A percentile compares a stretch with the other conserved stretches of the same genome.
These are phyloP conservation scores for Suillus fuscotomentosus DNA, from an alignment of 768 basidiomycete species.

Conservation along the genomic window DNA sequence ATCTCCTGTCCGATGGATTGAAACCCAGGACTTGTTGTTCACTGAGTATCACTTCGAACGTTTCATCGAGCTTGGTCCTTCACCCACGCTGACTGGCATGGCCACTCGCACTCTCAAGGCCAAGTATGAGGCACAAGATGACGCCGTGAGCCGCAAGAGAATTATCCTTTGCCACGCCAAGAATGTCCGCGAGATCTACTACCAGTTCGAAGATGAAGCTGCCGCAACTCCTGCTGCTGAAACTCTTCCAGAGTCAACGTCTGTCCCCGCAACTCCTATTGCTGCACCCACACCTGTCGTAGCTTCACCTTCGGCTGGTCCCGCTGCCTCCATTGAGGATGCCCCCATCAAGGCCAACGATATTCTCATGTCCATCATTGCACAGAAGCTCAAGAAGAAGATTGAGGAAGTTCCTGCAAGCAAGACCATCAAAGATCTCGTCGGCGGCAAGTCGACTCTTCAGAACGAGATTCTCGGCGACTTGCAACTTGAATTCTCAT, in stretches of 20 bases:
- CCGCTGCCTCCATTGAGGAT: constrained; percentile 80
- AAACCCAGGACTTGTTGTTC: constrained; percentile 96
- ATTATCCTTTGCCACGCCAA: constrained; percentile 91
- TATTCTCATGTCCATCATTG: constrained; percentile 83
- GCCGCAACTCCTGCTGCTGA: constrained; percentile 39
- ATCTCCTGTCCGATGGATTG: constrained; percentile 98
- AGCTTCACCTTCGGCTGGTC: constrained; percentile 51
- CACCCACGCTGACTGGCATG: constrained; percentile 96
- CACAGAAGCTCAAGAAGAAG: constrained; percentile 97
- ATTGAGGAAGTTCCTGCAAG: constrained; percentile 84
- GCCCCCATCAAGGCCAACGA: constrained; percentile 90
- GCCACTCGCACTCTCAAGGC: constrained; percentile 86
- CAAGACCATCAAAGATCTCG: constrained; percentile 98
- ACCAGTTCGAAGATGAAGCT: constrained; percentile 90
- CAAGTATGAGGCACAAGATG: constrained; percentile 90
- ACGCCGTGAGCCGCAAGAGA: constrained; percentile 76
- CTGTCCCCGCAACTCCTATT: constrained; percentile 39
- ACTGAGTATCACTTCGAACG: constrained; percentile 84
- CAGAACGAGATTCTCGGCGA: constrained; percentile 99
- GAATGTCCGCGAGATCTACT: constrained; percentile 96
- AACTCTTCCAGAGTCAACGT: constrained; percentile 28
- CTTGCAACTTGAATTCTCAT: constrained; percentile 90
- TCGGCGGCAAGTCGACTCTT: constrained; percentile 96
- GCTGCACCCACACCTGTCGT: constrained; percentile 42
- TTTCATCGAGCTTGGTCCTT: constrained; percentile 93